phyloP scores from a whole-genome alignment of 257 asterid genomes.

The Henckelia pumila region DNA sequence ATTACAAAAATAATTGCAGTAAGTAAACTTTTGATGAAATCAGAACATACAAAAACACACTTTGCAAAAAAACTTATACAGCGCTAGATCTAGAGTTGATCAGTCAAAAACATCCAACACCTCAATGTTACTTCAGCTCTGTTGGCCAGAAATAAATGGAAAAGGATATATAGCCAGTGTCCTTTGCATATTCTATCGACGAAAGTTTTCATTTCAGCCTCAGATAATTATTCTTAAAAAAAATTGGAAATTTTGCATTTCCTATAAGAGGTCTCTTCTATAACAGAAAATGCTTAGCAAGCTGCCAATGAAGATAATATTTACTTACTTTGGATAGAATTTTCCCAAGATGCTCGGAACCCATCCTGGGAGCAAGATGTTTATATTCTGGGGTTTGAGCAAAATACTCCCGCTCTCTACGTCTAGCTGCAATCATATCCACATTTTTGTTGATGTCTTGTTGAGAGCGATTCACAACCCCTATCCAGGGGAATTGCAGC shows the following conservation, averaged over 20 bases:
- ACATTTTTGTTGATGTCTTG: constrained; percentile 90
- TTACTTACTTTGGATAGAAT: constrained; percentile 78
- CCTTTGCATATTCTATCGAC: background rate
- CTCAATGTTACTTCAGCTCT: constrained; percentile 1
- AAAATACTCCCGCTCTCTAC: constrained; percentile 88
- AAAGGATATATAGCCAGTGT: constrained; percentile 3
- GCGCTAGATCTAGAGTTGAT: background rate
- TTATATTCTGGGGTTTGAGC: constrained; percentile 85
- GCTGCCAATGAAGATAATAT: background rate
- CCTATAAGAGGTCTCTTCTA: constrained; percentile 12
- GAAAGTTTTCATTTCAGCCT: background rate
- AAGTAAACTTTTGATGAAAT: constrained; percentile 7
- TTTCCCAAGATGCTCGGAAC: constrained; percentile 97
- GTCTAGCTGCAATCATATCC: constrained; percentile 98
- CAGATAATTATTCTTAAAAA: constrained; percentile 3
- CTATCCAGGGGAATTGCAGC: constrained; percentile 98
- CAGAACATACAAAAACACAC: constrained; percentile 7
- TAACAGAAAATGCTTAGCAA: background rate
- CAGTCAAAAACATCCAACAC: constrained; percentile 5
- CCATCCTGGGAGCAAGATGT: constrained; percentile 87
- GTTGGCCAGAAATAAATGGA: constrained; percentile 3
- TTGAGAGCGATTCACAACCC: constrained; percentile 97
- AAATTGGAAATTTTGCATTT: constrained; percentile 21
- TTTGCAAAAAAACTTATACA: constrained; percentile 1
- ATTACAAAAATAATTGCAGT: constrained; percentile 4